phyloP scores from a whole-genome alignment of 208 protist species.

The Trypanosoma conorhini region DNA sequence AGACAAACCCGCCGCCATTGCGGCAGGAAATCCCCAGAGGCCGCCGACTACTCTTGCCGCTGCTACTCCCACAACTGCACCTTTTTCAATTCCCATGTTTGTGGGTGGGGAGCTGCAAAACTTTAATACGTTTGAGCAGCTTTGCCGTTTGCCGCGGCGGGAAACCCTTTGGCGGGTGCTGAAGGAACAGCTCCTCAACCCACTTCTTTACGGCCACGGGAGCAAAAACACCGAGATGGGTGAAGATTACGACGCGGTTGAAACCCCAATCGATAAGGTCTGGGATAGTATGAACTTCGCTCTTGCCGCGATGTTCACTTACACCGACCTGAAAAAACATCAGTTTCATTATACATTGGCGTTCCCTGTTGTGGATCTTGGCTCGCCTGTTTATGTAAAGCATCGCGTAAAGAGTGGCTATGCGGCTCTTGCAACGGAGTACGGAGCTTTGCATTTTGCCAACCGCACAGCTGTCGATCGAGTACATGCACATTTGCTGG shows the following conservation, averaged over 20 bases:
- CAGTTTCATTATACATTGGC: constrained; percentile 94
- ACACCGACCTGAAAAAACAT: constrained; percentile 96
- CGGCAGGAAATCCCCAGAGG: neutral
- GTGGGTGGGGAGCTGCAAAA: constrained; percentile 36
- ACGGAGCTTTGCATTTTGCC: constrained; percentile 15
- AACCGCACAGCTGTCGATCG: constrained; percentile 16
- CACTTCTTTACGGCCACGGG: constrained; percentile 19
- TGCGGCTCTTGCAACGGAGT: constrained; percentile 18
- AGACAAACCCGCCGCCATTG: neutral
- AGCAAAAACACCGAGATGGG: constrained; percentile 18
- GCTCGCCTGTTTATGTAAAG: constrained; percentile 30
- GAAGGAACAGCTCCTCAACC: constrained; percentile 27
- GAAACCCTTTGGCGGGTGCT: constrained; percentile 25
- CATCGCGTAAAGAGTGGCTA: constrained; percentile 18
- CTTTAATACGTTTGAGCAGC: constrained; percentile 36
- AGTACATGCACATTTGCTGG: constrained; percentile 33
- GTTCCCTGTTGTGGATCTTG: constrained; percentile 84
- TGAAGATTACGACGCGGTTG: neutral
- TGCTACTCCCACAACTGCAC: neutral
- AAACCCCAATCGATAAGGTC: constrained; percentile 17
- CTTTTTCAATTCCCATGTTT: constrained; percentile 8
- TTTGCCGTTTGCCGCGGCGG: constrained; percentile 18
- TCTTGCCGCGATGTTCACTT: constrained; percentile 88
- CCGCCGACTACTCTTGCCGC: neutral
- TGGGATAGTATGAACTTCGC: constrained; percentile 46